Evolutionary conservation across 2,329 filamentous ascomycete genomes (phyloP), one percentile per base, ranked within the genome.

Genomic region (Phialocephala subalpina): DNA sequence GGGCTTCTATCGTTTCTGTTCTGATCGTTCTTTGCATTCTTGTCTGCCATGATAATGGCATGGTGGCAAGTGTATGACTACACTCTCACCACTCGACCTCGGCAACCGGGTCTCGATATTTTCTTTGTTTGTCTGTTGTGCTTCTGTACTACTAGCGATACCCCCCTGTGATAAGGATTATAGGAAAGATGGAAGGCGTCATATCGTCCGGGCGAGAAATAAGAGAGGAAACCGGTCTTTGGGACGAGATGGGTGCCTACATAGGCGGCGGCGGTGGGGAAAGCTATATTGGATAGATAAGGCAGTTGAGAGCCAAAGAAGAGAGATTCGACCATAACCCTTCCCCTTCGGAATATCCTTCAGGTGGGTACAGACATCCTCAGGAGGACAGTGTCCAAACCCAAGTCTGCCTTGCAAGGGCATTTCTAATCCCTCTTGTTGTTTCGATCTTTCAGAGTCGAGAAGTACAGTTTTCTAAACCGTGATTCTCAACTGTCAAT

Each of bases 91-190:
- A 53, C 49, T 53, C 49, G 49, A 53, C 49, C 27, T 53, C 27
- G 49, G 16, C 2, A 49, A 8, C 20, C n/a, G 22, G 45, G 22
- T 49, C 20, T 29, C 3, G 49, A 7, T 33, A 9, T 53, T 53
- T 33, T 18, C 14, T 53, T 33, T 53, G 22, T 53, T 27, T 53
- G 49, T 53, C 14, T 7, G 49, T 22, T 29, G 29, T 3, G 16
- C 11, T 3, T 53, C 55, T 60, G 58, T 60, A 60, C 40, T 38
- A 63, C 38, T 62, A 42, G 29, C 60, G 60, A 63, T 63, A 63
- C 60, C 60, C 60, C 40, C 53, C 49, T 61, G 47, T 25, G 16
- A 56, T 33, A 42, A 55, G 22, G 14, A 53, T 61, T 56, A 33
- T 56, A 27, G 22, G 45, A 27, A 27, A 42, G 38, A 42, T 1